phyloP scores from a whole-genome alignment of 2,329 filamentous ascomycete species.

The Aspergillus calidoustus region DNA sequence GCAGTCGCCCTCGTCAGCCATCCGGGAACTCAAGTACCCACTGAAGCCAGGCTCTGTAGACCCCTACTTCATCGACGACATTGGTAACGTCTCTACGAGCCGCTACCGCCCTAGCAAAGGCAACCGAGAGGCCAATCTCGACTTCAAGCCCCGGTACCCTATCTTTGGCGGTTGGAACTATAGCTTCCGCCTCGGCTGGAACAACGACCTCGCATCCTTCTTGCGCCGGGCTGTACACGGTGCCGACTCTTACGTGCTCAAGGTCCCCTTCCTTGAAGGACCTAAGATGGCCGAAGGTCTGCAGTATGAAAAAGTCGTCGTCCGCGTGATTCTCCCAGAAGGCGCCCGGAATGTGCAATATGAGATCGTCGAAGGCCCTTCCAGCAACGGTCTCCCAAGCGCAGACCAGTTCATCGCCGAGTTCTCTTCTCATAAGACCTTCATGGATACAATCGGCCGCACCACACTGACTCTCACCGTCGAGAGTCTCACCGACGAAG shows the following conservation, averaged over 20 bases:
- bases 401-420: constrained; percentile 55
- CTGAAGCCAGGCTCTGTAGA: constrained; percentile 79
- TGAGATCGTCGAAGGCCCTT: constrained; percentile 77
- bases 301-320: constrained; percentile 78
- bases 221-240: constrained; percentile 65
- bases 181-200: constrained; percentile 96
- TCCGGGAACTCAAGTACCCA: constrained; percentile 81
- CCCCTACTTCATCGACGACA: constrained; percentile 93
- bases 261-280: constrained; percentile 90
- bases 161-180: constrained; percentile 98
- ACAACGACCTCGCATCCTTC: constrained; percentile 78
- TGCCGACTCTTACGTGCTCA: constrained; percentile 78
- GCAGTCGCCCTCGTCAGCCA: constrained; percentile 74
- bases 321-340: constrained; percentile 87
- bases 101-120: constrained; percentile 69
- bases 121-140: constrained; percentile 77
- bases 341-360: constrained; percentile 67
- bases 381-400: constrained; percentile 70
- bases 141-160: constrained; percentile 94
- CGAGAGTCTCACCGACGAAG: constrained; percentile 87
- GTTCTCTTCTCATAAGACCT: constrained; percentile 77
- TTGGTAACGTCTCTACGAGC: constrained; percentile 96
- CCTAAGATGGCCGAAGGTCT: constrained; percentile 84
- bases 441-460: constrained; percentile 90
- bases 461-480: constrained; percentile 80